Base-by-base conservation (phyloP, 495 filamentous ascomycete genomes). In the Penicillium chermesinum region DNA sequence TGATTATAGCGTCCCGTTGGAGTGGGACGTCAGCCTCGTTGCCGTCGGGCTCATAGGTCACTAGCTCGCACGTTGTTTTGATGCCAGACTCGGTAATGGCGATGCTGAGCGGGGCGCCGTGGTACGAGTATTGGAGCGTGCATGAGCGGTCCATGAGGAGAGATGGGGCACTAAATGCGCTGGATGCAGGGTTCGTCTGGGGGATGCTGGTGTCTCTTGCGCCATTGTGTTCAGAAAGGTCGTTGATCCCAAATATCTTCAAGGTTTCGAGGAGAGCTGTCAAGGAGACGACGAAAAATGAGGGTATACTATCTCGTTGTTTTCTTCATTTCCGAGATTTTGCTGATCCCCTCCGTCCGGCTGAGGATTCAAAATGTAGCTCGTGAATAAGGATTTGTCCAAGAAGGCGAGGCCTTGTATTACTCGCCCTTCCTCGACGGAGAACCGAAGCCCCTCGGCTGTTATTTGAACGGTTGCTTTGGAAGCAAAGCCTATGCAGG, bases 201-300 rank as follows among this genome's bases (percentile, higher is more conserved):
- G 67, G 62, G 14, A 70, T 61, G 42, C 75, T 76, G 43, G 76
- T 69, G 49, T 76, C 52, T 20, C 57, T 54, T 30, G 49, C 19
- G 55, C 78, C 52, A 53, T 73, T 79, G 20, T 76, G 68, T 44
- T 80, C 76, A 27, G 74, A 68, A n/a, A 79, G 61, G 54, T 95
- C 88, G 37, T 82, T 82, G 49, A 89, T 79, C 39, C 87, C 86
- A 60, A 97, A 91, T 34, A 98, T 96, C 57, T 95, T 91, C 20
- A 98, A 76, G 7, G 90, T 95, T 72, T 98, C 93, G 36, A 98
- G 79, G 7, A 98, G 77, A 33, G 91, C 86, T 1, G 86, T 75
- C 33, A 98, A 77, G 9, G 89, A 91, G 50, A 96, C 84, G 49
- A 89, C 85, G 61, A 97, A 97, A 65, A 97, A 65, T 44, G 72